Evolutionary conservation across 495 filamentous ascomycete genomes (phyloP).

Genomic region (Usnea hakonensis): DNA sequence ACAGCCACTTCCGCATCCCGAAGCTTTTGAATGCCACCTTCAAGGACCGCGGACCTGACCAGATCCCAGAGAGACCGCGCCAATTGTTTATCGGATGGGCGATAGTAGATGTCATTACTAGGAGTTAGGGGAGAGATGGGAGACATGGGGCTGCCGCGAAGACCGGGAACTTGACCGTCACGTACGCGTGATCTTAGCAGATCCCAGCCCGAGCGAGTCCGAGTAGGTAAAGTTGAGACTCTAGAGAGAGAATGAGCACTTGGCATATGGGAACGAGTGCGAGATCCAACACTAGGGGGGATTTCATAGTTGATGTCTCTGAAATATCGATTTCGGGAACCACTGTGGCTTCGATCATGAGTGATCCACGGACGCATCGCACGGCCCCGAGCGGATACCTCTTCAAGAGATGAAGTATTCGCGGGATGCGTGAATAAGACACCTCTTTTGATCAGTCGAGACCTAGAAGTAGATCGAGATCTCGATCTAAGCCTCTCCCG

Average conservation of each 20-base stretch:
- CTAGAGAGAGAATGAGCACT: background rate
- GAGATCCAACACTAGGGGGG: background rate
- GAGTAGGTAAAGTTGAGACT: background rate
- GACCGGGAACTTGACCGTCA: background rate
- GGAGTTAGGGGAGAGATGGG: slow-evolving; percentile 1
- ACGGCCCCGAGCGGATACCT: background rate
- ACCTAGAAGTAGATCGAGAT: slow-evolving; percentile 4
- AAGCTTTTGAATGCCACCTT: background rate
- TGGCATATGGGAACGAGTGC: background rate
- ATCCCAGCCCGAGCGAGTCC: slow-evolving; percentile 3
- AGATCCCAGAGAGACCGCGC: slow-evolving; percentile 10
- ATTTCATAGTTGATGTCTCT: background rate
- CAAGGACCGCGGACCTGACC: background rate
- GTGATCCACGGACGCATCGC: background rate
- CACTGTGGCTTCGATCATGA: background rate
- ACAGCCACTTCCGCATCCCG: background rate
- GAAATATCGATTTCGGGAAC: background rate
- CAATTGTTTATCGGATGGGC: slow-evolving; percentile 7
- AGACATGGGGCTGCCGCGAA: background rate
- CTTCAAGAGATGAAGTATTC: background rate
- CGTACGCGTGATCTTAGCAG: slow-evolving; percentile 5
- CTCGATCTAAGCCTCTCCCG: background rate
- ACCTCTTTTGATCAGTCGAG: background rate
- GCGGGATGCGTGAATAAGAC: background rate
- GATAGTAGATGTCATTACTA: slow-evolving; percentile 1